Evolutionary conservation across 1,139 yeast species (phyloP), one percentile per base, ranked within the genome.

Genomic region (Suhomyces terraborum): DNA sequence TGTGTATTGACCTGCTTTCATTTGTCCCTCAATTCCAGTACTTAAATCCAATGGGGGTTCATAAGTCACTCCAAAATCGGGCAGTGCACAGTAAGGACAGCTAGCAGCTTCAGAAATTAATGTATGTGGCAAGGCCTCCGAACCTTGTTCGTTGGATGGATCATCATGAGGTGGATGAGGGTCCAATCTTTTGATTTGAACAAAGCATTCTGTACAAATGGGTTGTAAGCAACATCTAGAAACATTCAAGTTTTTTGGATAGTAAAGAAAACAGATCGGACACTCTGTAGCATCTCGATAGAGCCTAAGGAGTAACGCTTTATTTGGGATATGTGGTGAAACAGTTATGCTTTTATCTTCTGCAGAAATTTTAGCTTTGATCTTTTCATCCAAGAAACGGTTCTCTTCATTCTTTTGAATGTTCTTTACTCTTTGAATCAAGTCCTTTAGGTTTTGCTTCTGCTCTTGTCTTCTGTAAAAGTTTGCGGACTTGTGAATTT

Each of bases 131-230:
- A 66, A 55, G 32, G 58, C 58, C 29, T 59, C 40, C 42, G 42
- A 29, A 62, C 66, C 42, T 60, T 36, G 60, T 35, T 43, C 39
- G 61, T 59, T 22, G 53, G 57, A 25, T 5, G 58, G 59, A 43
- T 72, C 80, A 47, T 85, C 94, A 58, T 88, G 95, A 0, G 97
- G 96, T 25, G 91, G 88, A 62, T 91, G 98, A 0, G 98, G 98
- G n/a, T 88, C 95, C 20, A 85, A 72, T 45, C 98, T 75, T 61
- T 87, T 89, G 59, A 93, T 89, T 61, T 91, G 98, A 7, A 91
- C 97, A 75, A 93, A 93, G 61, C 98, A 93, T 64, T 93, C 98
- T 1, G 96, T 79, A 64, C 98, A 93, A 17, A 93, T 89, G 2
- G 95, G 93, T 61, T 93, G 98, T 37, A 80, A 77, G 60, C 98